phyloP scores from a whole-genome alignment of 2,329 filamentous ascomycete species.

The Metarhizium sp. region DNA sequence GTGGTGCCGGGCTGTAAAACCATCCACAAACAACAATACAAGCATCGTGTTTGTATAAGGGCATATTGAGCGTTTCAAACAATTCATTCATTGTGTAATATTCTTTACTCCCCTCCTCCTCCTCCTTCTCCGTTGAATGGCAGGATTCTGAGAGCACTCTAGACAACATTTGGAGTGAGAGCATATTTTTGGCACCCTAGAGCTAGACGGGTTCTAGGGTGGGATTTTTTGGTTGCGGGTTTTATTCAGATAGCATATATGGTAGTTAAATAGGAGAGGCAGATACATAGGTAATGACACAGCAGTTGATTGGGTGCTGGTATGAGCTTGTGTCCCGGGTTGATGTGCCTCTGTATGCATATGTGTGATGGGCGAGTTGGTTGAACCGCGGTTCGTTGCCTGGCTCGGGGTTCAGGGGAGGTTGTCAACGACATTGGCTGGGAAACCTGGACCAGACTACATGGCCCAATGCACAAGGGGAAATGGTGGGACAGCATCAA shows the following conservation, averaged over 20 bases:
- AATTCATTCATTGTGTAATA: neutral
- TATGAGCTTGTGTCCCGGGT: too few relatives aligned
- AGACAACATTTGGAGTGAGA: constrained; percentile 1
- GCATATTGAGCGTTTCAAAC: constrained; percentile 11
- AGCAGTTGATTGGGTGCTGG: neutral
- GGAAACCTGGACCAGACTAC: too few relatives aligned
- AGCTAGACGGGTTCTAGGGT: neutral
- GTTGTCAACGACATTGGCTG: too few relatives aligned
- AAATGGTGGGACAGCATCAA: too few relatives aligned
- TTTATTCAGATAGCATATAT: constrained; percentile 4
- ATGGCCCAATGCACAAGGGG: too few relatives aligned
- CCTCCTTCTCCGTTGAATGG: neutral
- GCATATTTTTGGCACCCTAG: neutral
- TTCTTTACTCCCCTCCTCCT: neutral
- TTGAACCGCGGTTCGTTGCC: too few relatives aligned
- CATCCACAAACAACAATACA: constrained; percentile 2
- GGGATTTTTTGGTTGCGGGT: neutral
- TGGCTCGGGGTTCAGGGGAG: too few relatives aligned
- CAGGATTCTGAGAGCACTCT: neutral
- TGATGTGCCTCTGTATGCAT: too few relatives aligned
- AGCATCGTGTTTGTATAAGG: constrained; percentile 11
- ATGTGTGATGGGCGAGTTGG: too few relatives aligned
- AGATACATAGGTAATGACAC: neutral
- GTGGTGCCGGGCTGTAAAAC: neutral
- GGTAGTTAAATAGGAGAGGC: constrained; percentile 4